phyloP scores from a whole-genome alignment of 1,139 yeast species.

The Geotrichum bryndzae region DNA sequence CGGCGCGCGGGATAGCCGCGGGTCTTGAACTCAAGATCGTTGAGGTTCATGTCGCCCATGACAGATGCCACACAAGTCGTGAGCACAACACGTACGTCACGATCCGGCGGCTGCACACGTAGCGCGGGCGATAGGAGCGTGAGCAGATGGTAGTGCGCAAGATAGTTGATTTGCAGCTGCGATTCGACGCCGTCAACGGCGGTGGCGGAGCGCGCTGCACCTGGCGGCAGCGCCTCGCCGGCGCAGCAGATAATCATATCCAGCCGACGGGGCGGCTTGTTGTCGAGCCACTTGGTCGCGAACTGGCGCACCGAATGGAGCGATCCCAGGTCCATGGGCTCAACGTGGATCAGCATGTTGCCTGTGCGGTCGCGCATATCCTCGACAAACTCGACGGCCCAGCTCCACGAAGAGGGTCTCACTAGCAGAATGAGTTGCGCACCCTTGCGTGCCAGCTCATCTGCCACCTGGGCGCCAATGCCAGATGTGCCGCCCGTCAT shows the following conservation, averaged over 20 bases:
- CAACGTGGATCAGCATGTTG: conserved; percentile 78
- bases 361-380: conserved; percentile 65
- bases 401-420: conserved; percentile 45
- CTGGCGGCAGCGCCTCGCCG: conserved; percentile 69
- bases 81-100: conserved; percentile 78
- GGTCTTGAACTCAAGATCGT: conserved; percentile 62
- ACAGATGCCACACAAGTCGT: conserved; percentile 75
- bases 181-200: conserved; percentile 70
- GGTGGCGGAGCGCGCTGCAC: conserved; percentile 55
- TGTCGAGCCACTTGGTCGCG: conserved; percentile 92
- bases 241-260: conserved; percentile 90
- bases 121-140: conserved; percentile 75
- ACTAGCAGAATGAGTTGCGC: conserved; percentile 81
- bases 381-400: conserved; percentile 75
- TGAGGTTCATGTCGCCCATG: conserved; percentile 56
- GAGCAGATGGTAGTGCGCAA: conserved; percentile 72
- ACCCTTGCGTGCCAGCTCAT: conserved; percentile 70
- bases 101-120: conserved; percentile 84
- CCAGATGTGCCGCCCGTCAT: conserved; percentile 91
- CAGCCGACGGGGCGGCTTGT: conserved; percentile 79
- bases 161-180: conserved; percentile 78
- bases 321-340: conserved; percentile 73
- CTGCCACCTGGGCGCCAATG: conserved; percentile 69
- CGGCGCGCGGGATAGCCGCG: conserved; percentile 53
- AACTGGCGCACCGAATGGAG: conserved; percentile 76